Evolutionary conservation across 1,284 basidiomycete genomes (phyloP).

Genomic region (Ustilago crameri): DNA sequence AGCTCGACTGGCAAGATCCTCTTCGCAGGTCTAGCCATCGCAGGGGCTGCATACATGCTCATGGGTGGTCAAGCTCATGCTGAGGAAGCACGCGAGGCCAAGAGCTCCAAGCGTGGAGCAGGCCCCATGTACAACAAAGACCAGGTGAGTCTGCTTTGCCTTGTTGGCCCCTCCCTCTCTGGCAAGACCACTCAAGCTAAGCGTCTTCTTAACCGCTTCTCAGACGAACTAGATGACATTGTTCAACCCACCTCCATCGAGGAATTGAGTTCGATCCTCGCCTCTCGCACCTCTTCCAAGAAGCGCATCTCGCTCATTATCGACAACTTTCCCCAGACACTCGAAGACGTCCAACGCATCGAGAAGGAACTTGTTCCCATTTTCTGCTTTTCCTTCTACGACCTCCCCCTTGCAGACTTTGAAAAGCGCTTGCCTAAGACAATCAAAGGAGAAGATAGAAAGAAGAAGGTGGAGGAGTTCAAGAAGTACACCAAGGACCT

Average conservation of each 20-base stretch:
- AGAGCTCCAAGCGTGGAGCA: background rate
- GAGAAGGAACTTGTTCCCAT: slow-evolving; percentile 49
- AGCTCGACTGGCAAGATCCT: slow-evolving; percentile 29
- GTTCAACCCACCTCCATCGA: slow-evolving; percentile 24
- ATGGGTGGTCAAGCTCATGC: slow-evolving; percentile 22
- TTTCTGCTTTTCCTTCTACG: slow-evolving; percentile 56
- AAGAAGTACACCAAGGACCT: slow-evolving; percentile 19
- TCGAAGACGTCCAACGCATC: slow-evolving; percentile 45
- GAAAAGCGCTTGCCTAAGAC: slow-evolving; percentile 29
- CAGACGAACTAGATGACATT: slow-evolving; percentile 25
- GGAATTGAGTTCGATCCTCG: slow-evolving; percentile 21
- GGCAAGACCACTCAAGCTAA: slow-evolving; percentile 54
- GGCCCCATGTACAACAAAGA: slow-evolving; percentile 32
- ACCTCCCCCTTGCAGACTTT: slow-evolving; percentile 41
- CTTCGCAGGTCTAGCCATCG: slow-evolving; percentile 26
- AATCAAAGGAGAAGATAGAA: slow-evolving; percentile 9
- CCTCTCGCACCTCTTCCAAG: slow-evolving; percentile 8
- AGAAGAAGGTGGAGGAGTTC: slow-evolving; percentile 42
- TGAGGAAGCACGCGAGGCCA: slow-evolving; percentile 20
- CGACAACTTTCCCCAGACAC: slow-evolving; percentile 48
- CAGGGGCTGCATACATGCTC: slow-evolving; percentile 25
- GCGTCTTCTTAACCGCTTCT: slow-evolving; percentile 45
- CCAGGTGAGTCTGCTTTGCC: slow-evolving; percentile 35
- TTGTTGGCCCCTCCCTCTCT: slow-evolving; percentile 41
- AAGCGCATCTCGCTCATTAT: slow-evolving; percentile 43